A percentile compares a stretch with the other conserved stretches of the same genome.
phyloP scores from a whole-genome alignment of 768 basidiomycete genomes.

The Trametes punicea region DNA sequence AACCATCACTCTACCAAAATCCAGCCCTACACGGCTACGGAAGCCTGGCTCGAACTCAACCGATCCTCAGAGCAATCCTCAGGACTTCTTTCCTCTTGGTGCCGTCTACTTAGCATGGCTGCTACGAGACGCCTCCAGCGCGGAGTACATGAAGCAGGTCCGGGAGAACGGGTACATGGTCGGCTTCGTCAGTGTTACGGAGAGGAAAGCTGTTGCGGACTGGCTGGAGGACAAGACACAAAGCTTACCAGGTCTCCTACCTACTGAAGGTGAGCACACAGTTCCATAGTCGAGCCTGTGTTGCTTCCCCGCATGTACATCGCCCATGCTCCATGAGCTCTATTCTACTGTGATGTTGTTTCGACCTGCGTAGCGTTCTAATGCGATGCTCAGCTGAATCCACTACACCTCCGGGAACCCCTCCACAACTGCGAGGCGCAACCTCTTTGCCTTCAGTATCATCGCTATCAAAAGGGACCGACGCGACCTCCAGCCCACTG shows the following conservation, averaged over 20 bases:
- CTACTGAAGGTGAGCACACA: slow-evolving; percentile 4
- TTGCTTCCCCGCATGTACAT: too few relatives aligned
- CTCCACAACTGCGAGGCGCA: slow-evolving; percentile 30
- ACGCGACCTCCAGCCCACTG: slow-evolving; percentile 38
- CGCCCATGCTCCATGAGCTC: too few relatives aligned
- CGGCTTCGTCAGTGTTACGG: slow-evolving; percentile 82
- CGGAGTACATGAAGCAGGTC: slow-evolving; percentile 87
- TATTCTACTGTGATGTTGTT: too few relatives aligned
- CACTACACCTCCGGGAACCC: slow-evolving; percentile 61
- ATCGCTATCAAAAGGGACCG: slow-evolving; percentile 25
- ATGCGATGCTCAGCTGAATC: slow-evolving; percentile 46
- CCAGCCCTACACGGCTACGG: slow-evolving; percentile 72
- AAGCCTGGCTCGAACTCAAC: slow-evolving; percentile 50
- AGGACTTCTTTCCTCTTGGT: slow-evolving; percentile 77
- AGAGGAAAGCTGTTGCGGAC: slow-evolving; percentile 81
- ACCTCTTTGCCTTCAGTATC: slow-evolving; percentile 18
- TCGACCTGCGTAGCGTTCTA: slow-evolving; percentile 46
- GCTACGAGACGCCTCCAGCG: slow-evolving; percentile 65
- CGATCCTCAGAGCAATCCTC: slow-evolving; percentile 34
- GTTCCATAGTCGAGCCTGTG: background rate
- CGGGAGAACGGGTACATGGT: slow-evolving; percentile 69
- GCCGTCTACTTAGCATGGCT: slow-evolving; percentile 86
- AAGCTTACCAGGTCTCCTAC: slow-evolving; percentile 17
- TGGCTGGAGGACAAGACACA: slow-evolving; percentile 66
- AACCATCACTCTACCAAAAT: slow-evolving; percentile 59